These are phyloP conservation scores for Plectosphaerella sp. DNA, from an alignment of 2,329 filamentous ascomycete genomes.

Conservation along the genomic window DNA sequence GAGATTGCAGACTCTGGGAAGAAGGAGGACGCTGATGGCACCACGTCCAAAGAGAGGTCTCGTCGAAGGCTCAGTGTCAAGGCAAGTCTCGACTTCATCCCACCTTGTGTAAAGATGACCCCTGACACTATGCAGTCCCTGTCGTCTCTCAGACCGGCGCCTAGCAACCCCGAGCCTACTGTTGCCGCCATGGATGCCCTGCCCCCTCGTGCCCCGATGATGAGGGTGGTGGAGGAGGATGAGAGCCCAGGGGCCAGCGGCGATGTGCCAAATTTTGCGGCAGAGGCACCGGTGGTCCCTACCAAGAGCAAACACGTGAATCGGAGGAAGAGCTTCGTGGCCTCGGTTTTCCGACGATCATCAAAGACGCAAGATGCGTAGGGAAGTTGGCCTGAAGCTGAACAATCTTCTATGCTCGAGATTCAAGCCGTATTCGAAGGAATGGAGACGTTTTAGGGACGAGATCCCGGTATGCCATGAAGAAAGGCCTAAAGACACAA, in stretches of 20 bases:
- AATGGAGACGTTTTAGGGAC: too few relatives aligned
- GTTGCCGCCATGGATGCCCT: too few relatives aligned
- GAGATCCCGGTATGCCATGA: too few relatives aligned
- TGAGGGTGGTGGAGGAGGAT: background rate
- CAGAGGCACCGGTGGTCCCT: constrained; percentile 3
- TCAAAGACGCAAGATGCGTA: background rate
- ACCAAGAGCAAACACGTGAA: constrained; percentile 19
- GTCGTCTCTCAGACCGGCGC: background rate
- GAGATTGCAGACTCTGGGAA: constrained; percentile 55
- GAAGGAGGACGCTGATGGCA: constrained; percentile 12
- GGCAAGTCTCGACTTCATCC: constrained; percentile 13
- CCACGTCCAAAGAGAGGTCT: constrained; percentile 12
- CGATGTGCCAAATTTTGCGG: background rate
- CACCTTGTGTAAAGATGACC: background rate
- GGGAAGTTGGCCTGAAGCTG: too few relatives aligned
- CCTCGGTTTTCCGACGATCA: constrained; percentile 31
- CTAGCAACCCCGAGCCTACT: too few relatives aligned
- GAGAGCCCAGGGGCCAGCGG: background rate
- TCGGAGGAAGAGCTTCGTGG: constrained; percentile 42
- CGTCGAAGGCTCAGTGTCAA: constrained; percentile 30
- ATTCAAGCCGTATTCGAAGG: too few relatives aligned
- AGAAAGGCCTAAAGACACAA: too few relatives aligned
- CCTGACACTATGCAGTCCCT: background rate
- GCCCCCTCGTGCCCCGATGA: background rate
- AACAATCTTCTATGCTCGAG: too few relatives aligned